Evolutionary conservation across 176 grass and related monocot species (phyloP).

Genomic region (Musa acuminata): DNA sequence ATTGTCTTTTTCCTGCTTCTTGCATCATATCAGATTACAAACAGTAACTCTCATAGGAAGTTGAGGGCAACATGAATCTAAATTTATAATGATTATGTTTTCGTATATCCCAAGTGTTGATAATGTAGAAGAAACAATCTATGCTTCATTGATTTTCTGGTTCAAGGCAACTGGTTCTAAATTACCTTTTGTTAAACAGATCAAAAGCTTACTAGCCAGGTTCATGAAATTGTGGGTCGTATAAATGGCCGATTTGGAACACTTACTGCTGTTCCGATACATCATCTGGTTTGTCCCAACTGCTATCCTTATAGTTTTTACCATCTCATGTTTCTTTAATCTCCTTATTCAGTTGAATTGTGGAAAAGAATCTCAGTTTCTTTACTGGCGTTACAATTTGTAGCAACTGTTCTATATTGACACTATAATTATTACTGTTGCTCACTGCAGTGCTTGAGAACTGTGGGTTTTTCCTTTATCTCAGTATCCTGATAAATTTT

Average conservation of each 20-base stretch:
- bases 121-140: neutral
- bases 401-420: too few relatives aligned
- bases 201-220: constrained; percentile 98
- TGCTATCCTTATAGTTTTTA: neutral
- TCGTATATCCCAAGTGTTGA: neutral
- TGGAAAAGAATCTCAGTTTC: too few relatives aligned
- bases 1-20: neutral
- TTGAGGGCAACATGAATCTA: neutral
- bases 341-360: neutral
- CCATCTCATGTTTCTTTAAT: neutral
- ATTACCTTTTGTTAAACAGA: constrained; percentile 41
- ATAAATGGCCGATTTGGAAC: constrained; percentile 99
- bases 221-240: constrained; percentile 98
- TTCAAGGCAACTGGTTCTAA: neutral
- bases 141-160: neutral
- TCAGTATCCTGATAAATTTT: too few relatives aligned
- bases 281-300: constrained; percentile 66
- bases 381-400: too few relatives aligned
- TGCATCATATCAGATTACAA: too few relatives aligned
- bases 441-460: neutral
- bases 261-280: constrained; percentile 90
- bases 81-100: neutral
- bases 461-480: too few relatives aligned
- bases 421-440: neutral
- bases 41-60: neutral